Conservation (phyloP, 371 early-diverging fungal species). For the Mucor sp. region DNA sequence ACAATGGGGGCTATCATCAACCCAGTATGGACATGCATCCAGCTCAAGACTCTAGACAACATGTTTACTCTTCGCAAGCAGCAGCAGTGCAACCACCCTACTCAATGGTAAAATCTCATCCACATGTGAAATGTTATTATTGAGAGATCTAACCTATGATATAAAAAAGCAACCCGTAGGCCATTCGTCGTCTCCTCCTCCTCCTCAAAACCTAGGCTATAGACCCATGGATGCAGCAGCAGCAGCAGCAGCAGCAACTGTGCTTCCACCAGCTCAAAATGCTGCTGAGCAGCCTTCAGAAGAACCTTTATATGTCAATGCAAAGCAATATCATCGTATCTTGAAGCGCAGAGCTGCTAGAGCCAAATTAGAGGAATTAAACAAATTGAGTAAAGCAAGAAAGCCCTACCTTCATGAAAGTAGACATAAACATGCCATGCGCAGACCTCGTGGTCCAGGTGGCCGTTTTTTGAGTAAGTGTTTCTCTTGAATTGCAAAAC, state of each 20-base stretch:
- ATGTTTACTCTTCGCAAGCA: not conserved
- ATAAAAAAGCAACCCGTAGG: slow-evolving; percentile 2
- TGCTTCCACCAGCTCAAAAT: not conserved
- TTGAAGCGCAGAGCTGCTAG: slow-evolving; percentile 83
- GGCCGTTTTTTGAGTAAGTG: slow-evolving; percentile 73
- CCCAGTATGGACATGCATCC: not conserved
- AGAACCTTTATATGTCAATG: slow-evolving; percentile 57
- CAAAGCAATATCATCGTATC: slow-evolving; percentile 93
- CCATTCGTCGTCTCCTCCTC: slow-evolving; percentile 9
- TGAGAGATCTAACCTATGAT: not conserved
- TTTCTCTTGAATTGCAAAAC: not conserved
- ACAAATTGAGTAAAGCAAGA: slow-evolving; percentile 52
- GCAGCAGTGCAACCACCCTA: slow-evolving; percentile 6
- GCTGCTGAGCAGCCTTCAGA: slow-evolving; percentile 3
- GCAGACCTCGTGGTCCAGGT: slow-evolving; percentile 90
- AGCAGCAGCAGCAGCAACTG: not conserved
- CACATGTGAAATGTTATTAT: not conserved
- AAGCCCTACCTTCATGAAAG: slow-evolving; percentile 94
- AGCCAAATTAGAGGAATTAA: slow-evolving; percentile 62
- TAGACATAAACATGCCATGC: slow-evolving; percentile 95
- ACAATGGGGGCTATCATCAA: not conserved
- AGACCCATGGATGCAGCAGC: slow-evolving; percentile 10
- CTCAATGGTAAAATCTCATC: slow-evolving; percentile 11
- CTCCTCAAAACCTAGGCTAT: slow-evolving; percentile 2
- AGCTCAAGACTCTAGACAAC: slow-evolving; percentile 11